phyloP scores from a whole-genome alignment of 2,329 filamentous ascomycete species.

The Aspergillus viridinutans region DNA sequence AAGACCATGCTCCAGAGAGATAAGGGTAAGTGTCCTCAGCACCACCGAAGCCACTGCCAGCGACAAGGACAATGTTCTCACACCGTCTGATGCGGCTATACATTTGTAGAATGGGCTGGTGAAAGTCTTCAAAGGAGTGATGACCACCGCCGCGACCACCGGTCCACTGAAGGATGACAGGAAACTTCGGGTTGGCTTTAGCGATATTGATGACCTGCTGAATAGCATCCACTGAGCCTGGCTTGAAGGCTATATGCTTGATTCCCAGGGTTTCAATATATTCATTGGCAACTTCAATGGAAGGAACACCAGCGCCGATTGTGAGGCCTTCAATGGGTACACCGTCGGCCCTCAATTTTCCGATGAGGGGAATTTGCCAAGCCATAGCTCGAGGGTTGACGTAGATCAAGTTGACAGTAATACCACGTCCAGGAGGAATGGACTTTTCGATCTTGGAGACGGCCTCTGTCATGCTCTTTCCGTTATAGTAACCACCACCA shows the following conservation, averaged over 20 bases:
- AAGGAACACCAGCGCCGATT: conserved; percentile 87
- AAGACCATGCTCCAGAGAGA: conserved; percentile 83
- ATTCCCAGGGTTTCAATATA: conserved; percentile 89
- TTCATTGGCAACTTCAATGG: conserved; percentile 86
- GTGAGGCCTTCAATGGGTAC: conserved; percentile 88
- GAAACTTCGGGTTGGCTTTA: conserved; percentile 84
- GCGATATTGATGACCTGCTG: conserved; percentile 88
- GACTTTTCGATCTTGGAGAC: conserved; percentile 78
- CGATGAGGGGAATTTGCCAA: conserved; percentile 86
- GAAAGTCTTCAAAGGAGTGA: conserved; percentile 92
- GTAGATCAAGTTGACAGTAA: conserved; percentile 86
- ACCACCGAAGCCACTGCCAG: conserved; percentile 85
- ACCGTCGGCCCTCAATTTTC: conserved; percentile 73
- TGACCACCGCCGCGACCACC: conserved; percentile 89
- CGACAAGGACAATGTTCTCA: conserved; percentile 80
- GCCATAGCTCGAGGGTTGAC: conserved; percentile 84
- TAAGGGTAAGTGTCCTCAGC: conserved; percentile 89
- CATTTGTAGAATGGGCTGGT: conserved; percentile 85
- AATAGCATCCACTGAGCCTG: conserved; percentile 81
- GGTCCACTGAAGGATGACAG: conserved; percentile 87
- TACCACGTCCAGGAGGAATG: conserved; percentile 81
- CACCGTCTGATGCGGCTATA: conserved; percentile 82
- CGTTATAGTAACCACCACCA: conserved; percentile 84
- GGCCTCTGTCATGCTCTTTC: conserved; percentile 76
- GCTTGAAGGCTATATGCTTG: conserved; percentile 92